Evolutionary conservation across 2,329 filamentous ascomycete species (phyloP).

Genomic region (Stachybotrys chartarum): DNA sequence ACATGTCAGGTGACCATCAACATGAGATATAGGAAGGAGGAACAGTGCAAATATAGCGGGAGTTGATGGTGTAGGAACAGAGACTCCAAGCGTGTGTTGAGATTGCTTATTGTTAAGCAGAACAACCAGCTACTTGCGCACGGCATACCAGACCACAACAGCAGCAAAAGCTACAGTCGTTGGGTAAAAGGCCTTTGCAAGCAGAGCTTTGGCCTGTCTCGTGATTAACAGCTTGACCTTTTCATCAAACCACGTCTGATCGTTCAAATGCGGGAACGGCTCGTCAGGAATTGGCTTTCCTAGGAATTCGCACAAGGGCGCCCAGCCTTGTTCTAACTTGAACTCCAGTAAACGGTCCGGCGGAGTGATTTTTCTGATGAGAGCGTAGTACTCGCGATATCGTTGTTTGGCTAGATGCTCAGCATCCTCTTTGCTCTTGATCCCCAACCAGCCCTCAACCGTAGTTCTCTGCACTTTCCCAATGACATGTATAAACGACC

Average conservation of each 20-base stretch:
- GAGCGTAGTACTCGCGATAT: conserved; percentile 19
- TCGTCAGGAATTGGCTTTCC: conserved; percentile 19
- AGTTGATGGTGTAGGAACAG: too few relatives aligned
- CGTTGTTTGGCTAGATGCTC: conserved; percentile 4
- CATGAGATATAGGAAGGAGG: too few relatives aligned
- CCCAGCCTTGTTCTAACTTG: conserved; percentile 21
- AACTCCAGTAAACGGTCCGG: conserved; percentile 20
- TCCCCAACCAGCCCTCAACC: conserved; percentile 1
- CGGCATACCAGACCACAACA: neutral
- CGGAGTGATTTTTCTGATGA: conserved; percentile 13
- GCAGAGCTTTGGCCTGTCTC: neutral
- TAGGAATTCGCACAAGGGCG: conserved; percentile 24
- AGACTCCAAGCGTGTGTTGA: too few relatives aligned
- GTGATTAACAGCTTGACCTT: neutral
- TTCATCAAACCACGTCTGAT: conserved; percentile 8
- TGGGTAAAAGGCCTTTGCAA: neutral
- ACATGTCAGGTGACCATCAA: too few relatives aligned
- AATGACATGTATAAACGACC: neutral
- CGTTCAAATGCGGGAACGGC: conserved; percentile 21
- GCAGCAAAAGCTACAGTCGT: neutral
- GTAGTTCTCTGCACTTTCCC: conserved; percentile 8
- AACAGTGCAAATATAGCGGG: too few relatives aligned
- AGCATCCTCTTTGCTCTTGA: conserved; percentile 8
- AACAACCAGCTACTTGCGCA: neutral
- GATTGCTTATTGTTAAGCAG: too few relatives aligned